Percentiles rank a stretch among this genome's conserved stretches.
Evolutionary conservation across 2,329 filamentous ascomycete species (phyloP).

Genomic region (Cordyceps cateniannulata): DNA sequence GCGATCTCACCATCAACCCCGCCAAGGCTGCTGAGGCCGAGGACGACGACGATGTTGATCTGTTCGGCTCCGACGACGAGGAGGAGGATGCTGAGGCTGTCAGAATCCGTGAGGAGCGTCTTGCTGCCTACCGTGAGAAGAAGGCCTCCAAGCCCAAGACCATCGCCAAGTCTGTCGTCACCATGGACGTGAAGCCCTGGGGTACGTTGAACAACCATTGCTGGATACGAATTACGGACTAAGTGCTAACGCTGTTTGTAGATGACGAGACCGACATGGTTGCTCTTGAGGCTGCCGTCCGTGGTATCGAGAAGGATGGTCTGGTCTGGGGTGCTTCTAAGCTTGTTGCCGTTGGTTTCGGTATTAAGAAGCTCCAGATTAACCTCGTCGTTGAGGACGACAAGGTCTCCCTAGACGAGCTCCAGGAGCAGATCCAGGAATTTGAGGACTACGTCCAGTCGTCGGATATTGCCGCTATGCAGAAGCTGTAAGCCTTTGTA

Average conservation of each 20-base stretch:
- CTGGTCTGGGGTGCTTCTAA: slow-evolving; percentile 93
- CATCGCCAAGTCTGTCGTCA: slow-evolving; percentile 92
- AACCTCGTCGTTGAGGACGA: slow-evolving; percentile 97
- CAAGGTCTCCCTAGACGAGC: slow-evolving; percentile 80
- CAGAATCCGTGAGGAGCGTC: slow-evolving; percentile 77
- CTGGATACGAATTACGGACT: background rate
- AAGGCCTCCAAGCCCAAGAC: slow-evolving; percentile 90
- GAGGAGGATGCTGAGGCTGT: slow-evolving; percentile 87
- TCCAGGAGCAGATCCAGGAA: slow-evolving; percentile 75
- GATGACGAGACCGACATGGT: slow-evolving; percentile 94
- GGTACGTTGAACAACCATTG: slow-evolving; percentile 53
- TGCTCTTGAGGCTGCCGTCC: slow-evolving; percentile 72
- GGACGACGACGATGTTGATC: slow-evolving; percentile 82
- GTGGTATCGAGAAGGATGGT: slow-evolving; percentile 82
- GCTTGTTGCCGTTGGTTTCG: slow-evolving; percentile 86
- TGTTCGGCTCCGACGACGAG: slow-evolving; percentile 91
- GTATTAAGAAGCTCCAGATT: slow-evolving; percentile 99
- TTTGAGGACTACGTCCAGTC: slow-evolving; percentile 90
- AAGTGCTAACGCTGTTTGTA: slow-evolving; percentile 26
- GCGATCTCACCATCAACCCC: slow-evolving; percentile 74
- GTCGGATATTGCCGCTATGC: slow-evolving; percentile 16
- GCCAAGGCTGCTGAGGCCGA: slow-evolving; percentile 67
- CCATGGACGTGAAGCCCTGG: slow-evolving; percentile 97
- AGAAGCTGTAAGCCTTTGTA: slow-evolving; percentile 17
- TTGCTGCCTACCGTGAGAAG: slow-evolving; percentile 94